phyloP scores from a whole-genome alignment of 2,329 filamentous ascomycete species.

The Epichloe hybrida region DNA sequence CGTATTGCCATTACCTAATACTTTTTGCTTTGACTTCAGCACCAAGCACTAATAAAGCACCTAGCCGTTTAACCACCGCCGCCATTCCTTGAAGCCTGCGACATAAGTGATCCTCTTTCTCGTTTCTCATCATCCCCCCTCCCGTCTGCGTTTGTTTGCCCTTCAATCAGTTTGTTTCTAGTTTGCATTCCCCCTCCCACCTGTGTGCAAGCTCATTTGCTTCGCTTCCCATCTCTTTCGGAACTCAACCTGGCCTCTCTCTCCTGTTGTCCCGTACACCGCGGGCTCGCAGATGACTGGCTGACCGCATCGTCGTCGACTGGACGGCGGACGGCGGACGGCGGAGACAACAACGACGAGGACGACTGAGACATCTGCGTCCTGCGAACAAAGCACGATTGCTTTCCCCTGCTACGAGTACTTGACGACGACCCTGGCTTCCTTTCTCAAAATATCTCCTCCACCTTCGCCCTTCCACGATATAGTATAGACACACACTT shows the following conservation, averaged over 20 bases:
- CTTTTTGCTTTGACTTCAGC: too few relatives aligned
- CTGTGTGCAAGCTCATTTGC: background rate
- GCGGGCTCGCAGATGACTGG: constrained; percentile 5
- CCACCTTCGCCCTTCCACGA: background rate
- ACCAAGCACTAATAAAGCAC: too few relatives aligned
- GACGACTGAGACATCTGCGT: background rate
- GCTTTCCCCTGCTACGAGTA: too few relatives aligned
- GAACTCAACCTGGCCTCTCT: background rate
- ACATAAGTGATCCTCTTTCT: background rate
- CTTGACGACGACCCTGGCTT: background rate
- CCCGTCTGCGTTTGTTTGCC: background rate
- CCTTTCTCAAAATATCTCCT: background rate
- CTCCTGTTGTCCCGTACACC: background rate
- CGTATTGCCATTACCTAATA: too few relatives aligned
- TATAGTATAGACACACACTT: background rate
- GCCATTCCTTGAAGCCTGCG: too few relatives aligned
- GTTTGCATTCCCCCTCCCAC: background rate
- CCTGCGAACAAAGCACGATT: background rate
- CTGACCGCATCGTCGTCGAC: constrained; percentile 5
- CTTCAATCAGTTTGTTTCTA: background rate
- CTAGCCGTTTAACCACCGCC: too few relatives aligned
- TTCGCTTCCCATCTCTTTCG: background rate
- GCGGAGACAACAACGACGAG: background rate
- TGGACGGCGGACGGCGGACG: constrained; percentile 1
- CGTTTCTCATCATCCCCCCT: background rate